These are phyloP conservation scores for Babesia ovata DNA, from an alignment of 169 alveolate species.

Conservation along the genomic window DNA sequence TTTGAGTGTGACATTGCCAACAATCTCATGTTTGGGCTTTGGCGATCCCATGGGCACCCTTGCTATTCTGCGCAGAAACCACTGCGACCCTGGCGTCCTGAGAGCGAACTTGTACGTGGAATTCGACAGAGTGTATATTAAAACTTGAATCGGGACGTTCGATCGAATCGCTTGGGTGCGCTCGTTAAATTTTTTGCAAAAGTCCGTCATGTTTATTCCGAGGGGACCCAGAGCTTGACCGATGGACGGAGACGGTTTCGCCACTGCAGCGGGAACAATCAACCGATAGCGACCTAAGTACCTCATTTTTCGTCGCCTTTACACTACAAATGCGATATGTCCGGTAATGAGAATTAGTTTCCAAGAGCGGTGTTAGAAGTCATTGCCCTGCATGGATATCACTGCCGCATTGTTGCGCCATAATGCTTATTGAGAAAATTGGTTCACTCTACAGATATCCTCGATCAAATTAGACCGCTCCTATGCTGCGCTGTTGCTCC, in stretches of 20 bases:
- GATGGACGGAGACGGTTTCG: conserved; percentile 90
- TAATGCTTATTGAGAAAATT: no score
- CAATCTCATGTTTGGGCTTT: conserved; percentile 81
- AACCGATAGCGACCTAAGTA: conserved; percentile 50
- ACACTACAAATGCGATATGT: no score
- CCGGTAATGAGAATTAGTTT: no score
- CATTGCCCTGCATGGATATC: no score
- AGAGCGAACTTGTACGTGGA: conserved; percentile 83
- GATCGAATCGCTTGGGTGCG: conserved; percentile 80
- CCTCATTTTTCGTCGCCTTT: neutral
- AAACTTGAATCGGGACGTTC: conserved; percentile 86
- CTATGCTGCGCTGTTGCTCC: no score
- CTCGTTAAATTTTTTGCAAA: conserved; percentile 89
- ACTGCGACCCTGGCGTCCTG: conserved; percentile 87
- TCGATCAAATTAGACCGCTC: no score
- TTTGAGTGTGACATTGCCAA: conserved; percentile 85
- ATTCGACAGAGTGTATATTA: conserved; percentile 47
- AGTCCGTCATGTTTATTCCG: conserved; percentile 89
- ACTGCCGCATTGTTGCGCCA: no score
- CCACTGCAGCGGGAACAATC: conserved; percentile 87
- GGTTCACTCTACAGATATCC: no score
- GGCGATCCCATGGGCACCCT: conserved; percentile 85
- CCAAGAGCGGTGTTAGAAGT: no score
- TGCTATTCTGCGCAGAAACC: conserved; percentile 86
- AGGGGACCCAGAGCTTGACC: conserved; percentile 91